Conservation (phyloP, 2,329 filamentous ascomycete species). For the Parascedosporium putredinis region DNA sequence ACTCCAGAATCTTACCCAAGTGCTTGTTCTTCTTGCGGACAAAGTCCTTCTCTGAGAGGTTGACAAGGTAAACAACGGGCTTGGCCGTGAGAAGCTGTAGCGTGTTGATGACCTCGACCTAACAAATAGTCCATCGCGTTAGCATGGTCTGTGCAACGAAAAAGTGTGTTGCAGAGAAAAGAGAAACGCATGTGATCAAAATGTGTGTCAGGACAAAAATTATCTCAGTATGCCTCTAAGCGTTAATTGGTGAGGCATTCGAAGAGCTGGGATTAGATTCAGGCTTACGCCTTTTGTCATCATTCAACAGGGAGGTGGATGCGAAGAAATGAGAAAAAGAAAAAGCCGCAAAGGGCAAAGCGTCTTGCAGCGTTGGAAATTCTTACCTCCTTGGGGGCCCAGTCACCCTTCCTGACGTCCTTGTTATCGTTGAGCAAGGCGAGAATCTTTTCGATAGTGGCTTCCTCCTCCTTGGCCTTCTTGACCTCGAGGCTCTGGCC, state of each 20-base stretch:
- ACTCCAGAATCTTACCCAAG: slow-evolving; percentile 83
- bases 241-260: slow-evolving; percentile 72
- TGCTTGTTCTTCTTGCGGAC: slow-evolving; percentile 99
- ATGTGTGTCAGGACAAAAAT: slow-evolving; percentile 60
- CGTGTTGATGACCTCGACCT: slow-evolving; percentile 98
- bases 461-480: slow-evolving; percentile 90
- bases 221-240: slow-evolving; percentile 78
- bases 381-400: slow-evolving; percentile 90
- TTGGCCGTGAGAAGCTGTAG: slow-evolving; percentile 92
- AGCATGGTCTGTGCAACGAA: not conserved
- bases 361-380: no score
- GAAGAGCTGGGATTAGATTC: slow-evolving; percentile 99
- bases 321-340: slow-evolving; percentile 13
- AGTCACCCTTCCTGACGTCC: slow-evolving; percentile 83
- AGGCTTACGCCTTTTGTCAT: slow-evolving; percentile 98
- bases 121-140: slow-evolving; percentile 1
- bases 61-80: slow-evolving; percentile 93
- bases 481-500: slow-evolving; percentile 96
- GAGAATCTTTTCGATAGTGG: slow-evolving; percentile 83
- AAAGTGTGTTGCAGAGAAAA: not conserved
- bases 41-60: slow-evolving; percentile 94
- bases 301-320: slow-evolving; percentile 43
- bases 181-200: slow-evolving; percentile 8
- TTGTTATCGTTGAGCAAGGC: slow-evolving; percentile 77
- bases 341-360: slow-evolving; percentile 13